Evolutionary conservation across 352 stramenopile genomes (phyloP).

Genomic region (Aphanomyces stellatus): DNA sequence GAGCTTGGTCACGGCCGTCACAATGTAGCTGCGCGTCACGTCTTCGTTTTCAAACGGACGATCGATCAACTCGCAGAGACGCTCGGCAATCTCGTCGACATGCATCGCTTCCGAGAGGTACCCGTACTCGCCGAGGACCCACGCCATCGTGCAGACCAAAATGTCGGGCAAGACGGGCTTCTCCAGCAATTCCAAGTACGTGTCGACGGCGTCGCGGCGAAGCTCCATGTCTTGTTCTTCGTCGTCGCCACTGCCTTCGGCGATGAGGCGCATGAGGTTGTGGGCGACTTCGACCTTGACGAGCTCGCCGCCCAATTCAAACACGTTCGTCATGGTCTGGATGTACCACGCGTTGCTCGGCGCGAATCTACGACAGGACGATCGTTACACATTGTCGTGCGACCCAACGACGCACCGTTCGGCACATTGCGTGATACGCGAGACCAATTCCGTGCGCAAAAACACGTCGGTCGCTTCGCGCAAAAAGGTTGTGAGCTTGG

Average conservation of each 20-base stretch:
- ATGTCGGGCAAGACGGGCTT: constrained; percentile 92
- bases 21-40: constrained; percentile 92
- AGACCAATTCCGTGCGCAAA: constrained; percentile 94
- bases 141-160: constrained; percentile 96
- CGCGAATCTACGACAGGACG: constrained; percentile 81
- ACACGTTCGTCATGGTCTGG: constrained; percentile 95
- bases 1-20: constrained; percentile 98
- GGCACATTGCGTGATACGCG: constrained; percentile 95
- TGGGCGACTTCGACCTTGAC: constrained; percentile 96
- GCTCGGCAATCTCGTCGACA: constrained; percentile 91
- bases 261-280: constrained; percentile 98
- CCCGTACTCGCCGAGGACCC: constrained; percentile 98
- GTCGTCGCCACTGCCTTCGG: constrained; percentile 95
- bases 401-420: constrained; percentile 82
- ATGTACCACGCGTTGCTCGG: constrained; percentile 99
- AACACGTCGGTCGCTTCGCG: constrained; percentile 96
- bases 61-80: constrained; percentile 91
- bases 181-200: constrained; percentile 94
- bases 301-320: constrained; percentile 94
- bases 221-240: constrained; percentile 95
- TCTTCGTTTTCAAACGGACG: constrained; percentile 79
- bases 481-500: constrained; percentile 97
- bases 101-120: constrained; percentile 92
- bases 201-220: constrained; percentile 94
- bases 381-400: too few relatives aligned